Conservation (phyloP, 2,329 filamentous ascomycete species). For the Aaosphaeria pasadenensis region DNA sequence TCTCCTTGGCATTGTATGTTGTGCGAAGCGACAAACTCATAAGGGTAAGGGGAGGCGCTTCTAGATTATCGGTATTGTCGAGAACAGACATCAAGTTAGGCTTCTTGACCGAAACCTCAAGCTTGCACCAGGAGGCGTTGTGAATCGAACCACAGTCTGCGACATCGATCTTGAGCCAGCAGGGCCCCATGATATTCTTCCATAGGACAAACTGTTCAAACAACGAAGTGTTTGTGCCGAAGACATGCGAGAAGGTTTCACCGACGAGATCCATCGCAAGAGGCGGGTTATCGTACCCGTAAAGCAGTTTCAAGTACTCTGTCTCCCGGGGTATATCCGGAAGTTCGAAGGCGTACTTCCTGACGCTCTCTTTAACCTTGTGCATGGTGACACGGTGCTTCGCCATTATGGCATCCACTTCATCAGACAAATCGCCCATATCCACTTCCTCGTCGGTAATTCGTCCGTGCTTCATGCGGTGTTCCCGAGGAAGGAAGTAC, state of each 20-base stretch:
- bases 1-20: constrained; percentile 82
- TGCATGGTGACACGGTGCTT: constrained; percentile 81
- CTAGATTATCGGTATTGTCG: constrained; percentile 74
- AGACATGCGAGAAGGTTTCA: constrained; percentile 90
- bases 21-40: constrained; percentile 93
- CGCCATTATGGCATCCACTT: constrained; percentile 86
- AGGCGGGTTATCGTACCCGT: constrained; percentile 81
- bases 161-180: constrained; percentile 89
- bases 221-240: constrained; percentile 86
- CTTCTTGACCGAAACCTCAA: constrained; percentile 79
- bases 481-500: constrained; percentile 82
- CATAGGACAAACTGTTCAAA: constrained; percentile 98
- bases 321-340: constrained; percentile 81
- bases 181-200: constrained; percentile 99
- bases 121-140: constrained; percentile 95
- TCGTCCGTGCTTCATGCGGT: constrained; percentile 57
- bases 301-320: constrained; percentile 92
- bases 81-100: constrained; percentile 72
- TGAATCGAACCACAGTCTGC: constrained; percentile 81
- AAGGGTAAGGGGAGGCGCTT: constrained; percentile 84
- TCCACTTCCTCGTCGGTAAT: constrained; percentile 75
- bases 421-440: constrained; percentile 86
- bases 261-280: constrained; percentile 70
- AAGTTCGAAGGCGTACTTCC: constrained; percentile 96
- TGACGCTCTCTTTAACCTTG: constrained; percentile 85